These are phyloP conservation scores for Takashimella tepidaria DNA, from an alignment of 1,284 basidiomycete genomes.

Conservation along the genomic window DNA sequence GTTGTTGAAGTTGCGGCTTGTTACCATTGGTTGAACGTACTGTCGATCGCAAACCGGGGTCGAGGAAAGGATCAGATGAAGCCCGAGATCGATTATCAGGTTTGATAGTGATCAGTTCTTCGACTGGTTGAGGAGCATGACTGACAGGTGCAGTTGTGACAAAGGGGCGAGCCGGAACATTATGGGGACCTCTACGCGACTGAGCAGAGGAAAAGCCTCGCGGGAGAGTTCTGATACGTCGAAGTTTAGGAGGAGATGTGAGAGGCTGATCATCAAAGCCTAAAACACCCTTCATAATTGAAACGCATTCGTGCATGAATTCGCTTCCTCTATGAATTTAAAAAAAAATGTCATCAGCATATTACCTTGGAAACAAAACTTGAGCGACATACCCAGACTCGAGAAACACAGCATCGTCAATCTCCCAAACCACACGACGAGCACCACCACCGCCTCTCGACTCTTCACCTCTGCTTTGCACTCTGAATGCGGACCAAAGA, in stretches of 20 bases:
- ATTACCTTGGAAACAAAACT: too few species aligned
- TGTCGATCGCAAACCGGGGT: conserved; percentile 15
- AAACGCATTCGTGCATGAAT: conserved; percentile 44
- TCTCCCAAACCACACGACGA: conserved; percentile 39
- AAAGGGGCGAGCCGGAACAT: too few species aligned
- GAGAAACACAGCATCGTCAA: conserved; percentile 46
- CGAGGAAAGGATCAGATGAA: conserved; percentile 38
- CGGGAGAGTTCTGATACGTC: conserved; percentile 11
- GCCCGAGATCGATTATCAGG: conserved; percentile 14
- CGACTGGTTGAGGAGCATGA: neutral
- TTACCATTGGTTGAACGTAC: neutral
- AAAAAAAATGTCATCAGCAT: neutral
- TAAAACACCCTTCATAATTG: conserved; percentile 40
- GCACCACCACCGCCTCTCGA: conserved; percentile 29
- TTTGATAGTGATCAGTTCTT: conserved; percentile 6
- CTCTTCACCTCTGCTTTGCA: conserved; percentile 32
- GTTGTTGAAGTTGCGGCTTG: too few species aligned
- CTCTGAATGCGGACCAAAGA: conserved; percentile 30
- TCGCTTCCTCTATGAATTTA: conserved; percentile 32
- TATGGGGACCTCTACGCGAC: neutral
- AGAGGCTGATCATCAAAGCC: conserved; percentile 40
- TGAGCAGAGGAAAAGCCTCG: neutral
- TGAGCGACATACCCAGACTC: conserved; percentile 38
- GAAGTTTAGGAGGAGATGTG: conserved; percentile 30
- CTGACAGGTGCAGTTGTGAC: neutral